phyloP scores from a whole-genome alignment of 108 stramenopile genomes.

The Pelagomonas calceolata region DNA sequence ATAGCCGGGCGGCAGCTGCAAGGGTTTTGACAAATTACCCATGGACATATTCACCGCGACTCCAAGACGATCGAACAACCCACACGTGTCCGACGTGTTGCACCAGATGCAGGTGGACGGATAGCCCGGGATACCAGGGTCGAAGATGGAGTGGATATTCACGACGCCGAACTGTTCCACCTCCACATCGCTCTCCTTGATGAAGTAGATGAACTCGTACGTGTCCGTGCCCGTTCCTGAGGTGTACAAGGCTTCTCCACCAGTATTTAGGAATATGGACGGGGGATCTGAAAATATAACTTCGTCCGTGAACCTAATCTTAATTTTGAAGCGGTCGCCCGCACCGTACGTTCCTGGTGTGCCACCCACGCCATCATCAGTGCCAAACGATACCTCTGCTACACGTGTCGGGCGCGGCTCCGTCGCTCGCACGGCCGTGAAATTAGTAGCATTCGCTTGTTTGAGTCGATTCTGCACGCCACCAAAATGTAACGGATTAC shows the following conservation, averaged over 20 bases:
- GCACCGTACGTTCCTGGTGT: slow-evolving; percentile 6
- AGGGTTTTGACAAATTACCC: neutral
- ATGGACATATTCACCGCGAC: neutral
- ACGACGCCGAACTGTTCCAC: slow-evolving; percentile 25
- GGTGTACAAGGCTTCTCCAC: neutral
- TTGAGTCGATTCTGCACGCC: too few relatives aligned
- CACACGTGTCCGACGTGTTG: neutral
- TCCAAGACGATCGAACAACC: neutral
- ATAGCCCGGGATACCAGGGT: neutral
- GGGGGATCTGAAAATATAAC: neutral
- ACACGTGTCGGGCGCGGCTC: neutral
- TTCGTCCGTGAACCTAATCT: slow-evolving; percentile 4
- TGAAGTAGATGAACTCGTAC: neutral
- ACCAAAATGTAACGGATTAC: neutral
- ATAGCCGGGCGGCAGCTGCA: neutral
- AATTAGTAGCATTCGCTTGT: neutral
- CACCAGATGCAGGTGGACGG: neutral
- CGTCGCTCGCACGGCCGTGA: neutral
- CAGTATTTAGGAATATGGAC: neutral
- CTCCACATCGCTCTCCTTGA: neutral
- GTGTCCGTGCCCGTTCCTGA: neutral
- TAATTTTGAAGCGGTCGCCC: neutral
- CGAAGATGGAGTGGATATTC: neutral
- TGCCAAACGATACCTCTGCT: neutral
- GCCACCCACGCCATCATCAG: neutral